Evolutionary conservation across 176 grass and related monocot genomes (phyloP), one percentile per base, ranked within the genome.

Genomic region (Juncus effusus): DNA sequence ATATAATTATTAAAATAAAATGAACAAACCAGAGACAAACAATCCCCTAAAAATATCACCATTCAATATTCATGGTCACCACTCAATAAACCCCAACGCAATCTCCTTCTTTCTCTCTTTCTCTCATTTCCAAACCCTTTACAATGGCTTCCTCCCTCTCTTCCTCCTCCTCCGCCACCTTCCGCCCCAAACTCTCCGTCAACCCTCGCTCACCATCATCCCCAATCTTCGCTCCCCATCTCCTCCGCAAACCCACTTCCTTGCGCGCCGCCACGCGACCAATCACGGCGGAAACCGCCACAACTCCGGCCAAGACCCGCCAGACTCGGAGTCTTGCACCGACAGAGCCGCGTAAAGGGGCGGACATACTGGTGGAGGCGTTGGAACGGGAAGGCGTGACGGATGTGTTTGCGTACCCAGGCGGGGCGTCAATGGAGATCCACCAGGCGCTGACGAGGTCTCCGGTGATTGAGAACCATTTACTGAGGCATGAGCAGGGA

Each of bases 361-460:
- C 94, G 2, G 94, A 99, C 79, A 90, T 99, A 81, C 94, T 99
- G 61, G 85, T 99, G 1, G 89, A 99, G 83, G 80, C 94, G 12
- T 85, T 99, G 7, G 94, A 99, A 83, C 80, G 85, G 49, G 87
- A 79, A 53, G 94, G 85, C 39, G 83, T 99, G 45, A 65, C 64
- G 11, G 83, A 99, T 72, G 78, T 99, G 12, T 99, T 99, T 78
- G 94, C 83, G 37, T 99, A 99, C 75, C 94, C 94, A 0, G 88
- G 94, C 69, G 94, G 94, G 67, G 94, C 94, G 12, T 99, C 94
- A 67, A 90, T 99, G 94, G 94, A 99, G 83, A 99, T 99, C 82
- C 94, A 99, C 83, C 94, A 99, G 81, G 94, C 94, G 11, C 89
- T 99, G 13, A 99, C 94, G 9, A 89, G 94, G 9, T 99, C 94